Conservation (phyloP, 345 rosid species). For the Crucihimalaya himalaica region DNA sequence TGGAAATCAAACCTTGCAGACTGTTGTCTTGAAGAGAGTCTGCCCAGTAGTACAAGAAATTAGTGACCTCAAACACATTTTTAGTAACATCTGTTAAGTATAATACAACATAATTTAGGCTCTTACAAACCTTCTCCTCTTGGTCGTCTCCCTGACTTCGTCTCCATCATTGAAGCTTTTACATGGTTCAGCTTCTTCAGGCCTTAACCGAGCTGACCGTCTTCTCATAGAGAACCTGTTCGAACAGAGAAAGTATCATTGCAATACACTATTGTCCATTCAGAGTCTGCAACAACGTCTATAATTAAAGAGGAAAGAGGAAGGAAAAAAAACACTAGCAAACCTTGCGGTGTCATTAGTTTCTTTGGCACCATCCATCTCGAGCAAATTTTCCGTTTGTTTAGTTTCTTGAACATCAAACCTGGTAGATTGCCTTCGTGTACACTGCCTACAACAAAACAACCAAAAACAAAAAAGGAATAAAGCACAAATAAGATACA, state of each 20-base stretch:
- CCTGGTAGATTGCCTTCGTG: conserved; percentile 35
- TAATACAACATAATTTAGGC: background rate
- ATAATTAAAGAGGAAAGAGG: background rate
- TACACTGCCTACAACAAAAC: conserved; percentile 26
- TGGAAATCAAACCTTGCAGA: conserved; percentile 38
- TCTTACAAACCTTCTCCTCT: conserved; percentile 38
- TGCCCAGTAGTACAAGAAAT: conserved; percentile 22
- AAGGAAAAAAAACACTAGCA: background rate
- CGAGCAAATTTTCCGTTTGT: conserved; percentile 18
- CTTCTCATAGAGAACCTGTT: conserved; percentile 41
- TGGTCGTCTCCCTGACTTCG: conserved; percentile 26
- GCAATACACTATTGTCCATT: conserved; percentile 1
- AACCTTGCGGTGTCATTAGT: conserved; percentile 48
- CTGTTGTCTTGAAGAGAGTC: conserved; percentile 35
- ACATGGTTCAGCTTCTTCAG: conserved; percentile 29
- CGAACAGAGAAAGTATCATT: conserved; percentile 4
- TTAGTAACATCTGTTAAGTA: conserved; percentile 1
- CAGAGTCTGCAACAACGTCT: background rate
- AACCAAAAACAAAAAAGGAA: conserved; percentile 12
- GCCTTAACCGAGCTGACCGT: conserved; percentile 34
- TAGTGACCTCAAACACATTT: conserved; percentile 20
- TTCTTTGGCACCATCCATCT: conserved; percentile 37
- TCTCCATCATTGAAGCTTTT: conserved; percentile 24
- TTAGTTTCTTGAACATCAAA: conserved; percentile 35
- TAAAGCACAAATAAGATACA: background rate